Evolutionary conservation across 768 basidiomycete genomes (phyloP), one percentile per base, ranked within the genome.

Genomic region (Rhodosporidiobolus sp.): DNA sequence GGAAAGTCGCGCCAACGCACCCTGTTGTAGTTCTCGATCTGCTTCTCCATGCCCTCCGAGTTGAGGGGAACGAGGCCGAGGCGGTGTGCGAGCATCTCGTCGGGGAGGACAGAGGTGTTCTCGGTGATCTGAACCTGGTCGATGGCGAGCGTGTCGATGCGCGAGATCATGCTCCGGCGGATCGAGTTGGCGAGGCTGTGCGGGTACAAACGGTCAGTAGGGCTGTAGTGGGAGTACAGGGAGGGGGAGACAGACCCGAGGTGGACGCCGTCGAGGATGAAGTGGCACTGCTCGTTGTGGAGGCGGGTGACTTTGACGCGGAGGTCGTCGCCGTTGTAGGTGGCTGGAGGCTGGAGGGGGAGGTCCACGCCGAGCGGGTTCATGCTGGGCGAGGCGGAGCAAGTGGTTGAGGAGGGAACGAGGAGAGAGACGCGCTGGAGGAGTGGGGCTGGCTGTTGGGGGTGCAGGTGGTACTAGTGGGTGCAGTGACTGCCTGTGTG

Each of bases 61-160:
- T 89, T 84, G 32, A 99, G 84, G 14, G 96, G 96, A 38, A 99
- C 85, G 87, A 96, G 90, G 32, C 96, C 96, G 43, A 99, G 84
- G 62, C 96, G 87, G 81, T 99, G 96, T 0, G 94, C 92, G 72
- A 99, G 90, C 83, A 94, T 96, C 83, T 99, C 96, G 82, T 99
- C 96, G 4, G 94, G 92, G 30, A 99, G 83, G 7, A 96, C 94
- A 3, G 91, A 88, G 9, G 92, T 93, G 81, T 99, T 99, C 66
- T 86, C 86, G 70, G 89, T 86, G 74, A 98, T 90, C 81, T 93
- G 90, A 19, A 98, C 95, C 82, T 95, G 89, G 83, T 99, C 96
- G 75, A 99, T 98, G 48, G 94, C 96, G 73, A 99, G 86, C 69
- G 96, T 98, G 26, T 94, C 91, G 74, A 99, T 88, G 81, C 98